Conservation (phyloP, 345 rosid genomes). For the Eucalyptus decipiens region DNA sequence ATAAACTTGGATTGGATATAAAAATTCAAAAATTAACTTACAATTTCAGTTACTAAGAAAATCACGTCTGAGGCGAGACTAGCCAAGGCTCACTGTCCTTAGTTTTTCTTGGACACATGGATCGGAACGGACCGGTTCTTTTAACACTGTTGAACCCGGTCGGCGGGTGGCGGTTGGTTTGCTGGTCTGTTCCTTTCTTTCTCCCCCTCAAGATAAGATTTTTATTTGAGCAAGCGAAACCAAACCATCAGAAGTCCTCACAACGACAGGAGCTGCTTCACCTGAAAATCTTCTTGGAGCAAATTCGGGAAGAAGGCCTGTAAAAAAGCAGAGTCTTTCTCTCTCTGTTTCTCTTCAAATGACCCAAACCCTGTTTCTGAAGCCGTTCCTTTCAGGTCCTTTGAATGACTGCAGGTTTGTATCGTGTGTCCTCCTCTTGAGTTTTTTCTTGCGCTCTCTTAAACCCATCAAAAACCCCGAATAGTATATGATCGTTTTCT, state of each 20-base stretch:
- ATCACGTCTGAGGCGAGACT: background rate
- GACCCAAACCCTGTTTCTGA: conserved; percentile 21
- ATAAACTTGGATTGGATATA: background rate
- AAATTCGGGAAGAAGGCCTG: background rate
- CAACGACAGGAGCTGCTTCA: background rate
- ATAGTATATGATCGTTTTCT: background rate
- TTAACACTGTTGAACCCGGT: background rate
- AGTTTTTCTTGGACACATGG: background rate
- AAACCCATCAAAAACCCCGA: background rate
- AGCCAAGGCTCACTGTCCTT: background rate
- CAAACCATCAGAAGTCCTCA: background rate
- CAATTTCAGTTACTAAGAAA: background rate
- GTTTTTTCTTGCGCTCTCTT: background rate
- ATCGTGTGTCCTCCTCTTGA: background rate
- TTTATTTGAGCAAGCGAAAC: background rate
- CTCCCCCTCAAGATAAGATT: background rate
- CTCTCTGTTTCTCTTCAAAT: background rate
- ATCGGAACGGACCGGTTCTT: background rate
- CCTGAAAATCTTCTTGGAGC: background rate
- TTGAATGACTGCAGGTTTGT: conserved; percentile 10
- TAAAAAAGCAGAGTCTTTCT: background rate
- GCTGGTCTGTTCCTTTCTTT: background rate
- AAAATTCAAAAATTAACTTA: no score
- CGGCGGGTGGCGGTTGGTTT: background rate
- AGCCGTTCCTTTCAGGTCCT: conserved; percentile 15